These are phyloP conservation scores for Zea mays DNA, from an alignment of 176 grass and related monocot species.

Conservation along the genomic window Zm-B73-REFERENCE-NAM-5.0 NC_050098.1:11043501-11044000, in stretches of 20 bases:
- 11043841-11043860: no score
- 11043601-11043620: no score
- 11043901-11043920: neutral
- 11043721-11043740: neutral
- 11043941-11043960: neutral
- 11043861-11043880: no score
- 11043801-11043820: neutral
- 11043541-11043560: no score
- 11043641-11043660: neutral
- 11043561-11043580: neutral
- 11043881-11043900: neutral
- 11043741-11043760: neutral
- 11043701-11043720: neutral
- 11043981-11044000: neutral
- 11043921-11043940: neutral
- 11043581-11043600: no score
- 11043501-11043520: no score
- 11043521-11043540: neutral
- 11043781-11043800: neutral
- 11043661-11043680: neutral
- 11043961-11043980: neutral
- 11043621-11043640: neutral
- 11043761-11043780: neutral
- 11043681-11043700: neutral
- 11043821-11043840: no score